A percentile compares a stretch with the other conserved stretches of the same genome.
phyloP scores from a whole-genome alignment of 2,329 filamentous ascomycete genomes.

The Capronia coronata region DNA sequence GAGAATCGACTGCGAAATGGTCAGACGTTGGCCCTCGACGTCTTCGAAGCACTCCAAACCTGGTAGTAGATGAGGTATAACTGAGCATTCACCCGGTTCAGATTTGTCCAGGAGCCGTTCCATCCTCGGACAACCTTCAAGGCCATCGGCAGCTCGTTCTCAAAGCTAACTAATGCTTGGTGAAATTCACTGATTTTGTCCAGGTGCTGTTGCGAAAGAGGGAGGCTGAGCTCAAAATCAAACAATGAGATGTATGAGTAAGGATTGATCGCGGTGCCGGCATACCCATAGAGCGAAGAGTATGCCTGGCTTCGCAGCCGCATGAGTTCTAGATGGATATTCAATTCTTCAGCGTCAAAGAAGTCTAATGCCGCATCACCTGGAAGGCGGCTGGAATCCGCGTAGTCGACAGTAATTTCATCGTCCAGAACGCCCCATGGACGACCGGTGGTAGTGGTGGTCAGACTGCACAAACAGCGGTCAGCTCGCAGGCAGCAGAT shows the following conservation, averaged over 20 bases:
- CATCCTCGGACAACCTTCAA: conserved; percentile 11
- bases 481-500: neutral
- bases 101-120: conserved; percentile 9
- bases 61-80: conserved; percentile 19
- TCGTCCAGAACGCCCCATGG: conserved; percentile 18
- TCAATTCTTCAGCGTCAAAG: conserved; percentile 14
- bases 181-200: conserved; percentile 20
- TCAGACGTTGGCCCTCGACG: neutral
- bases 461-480: conserved; percentile 1
- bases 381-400: conserved; percentile 15
- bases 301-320: conserved; percentile 15
- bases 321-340: conserved; percentile 18
- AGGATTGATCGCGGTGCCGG: conserved; percentile 18
- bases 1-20: conserved; percentile 9
- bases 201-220: conserved; percentile 15
- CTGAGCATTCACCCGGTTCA: conserved; percentile 13
- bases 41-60: neutral
- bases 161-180: conserved; percentile 8
- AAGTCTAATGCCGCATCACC: conserved; percentile 14
- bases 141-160: conserved; percentile 7
- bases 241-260: conserved; percentile 18
- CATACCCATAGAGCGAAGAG: conserved; percentile 18
- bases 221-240: conserved; percentile 10
- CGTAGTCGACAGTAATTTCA: conserved; percentile 17
- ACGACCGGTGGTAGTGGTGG: conserved; percentile 11